Conservation (phyloP, 495 filamentous ascomycete genomes). For the Aspergillus panamensis region DNA sequence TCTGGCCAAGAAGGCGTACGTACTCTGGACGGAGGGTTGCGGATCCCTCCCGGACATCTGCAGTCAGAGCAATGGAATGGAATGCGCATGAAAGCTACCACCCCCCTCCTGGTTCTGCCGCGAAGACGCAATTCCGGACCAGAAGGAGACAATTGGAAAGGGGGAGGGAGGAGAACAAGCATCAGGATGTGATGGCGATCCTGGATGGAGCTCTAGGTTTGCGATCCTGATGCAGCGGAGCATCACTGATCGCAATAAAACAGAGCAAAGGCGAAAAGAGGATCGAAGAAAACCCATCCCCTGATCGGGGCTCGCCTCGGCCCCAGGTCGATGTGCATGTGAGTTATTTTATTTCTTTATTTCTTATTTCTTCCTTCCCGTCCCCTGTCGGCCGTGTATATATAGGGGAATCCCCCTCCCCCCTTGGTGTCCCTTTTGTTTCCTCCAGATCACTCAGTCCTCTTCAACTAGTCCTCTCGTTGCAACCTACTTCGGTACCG, state of each 20-base stretch:
- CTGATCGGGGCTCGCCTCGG: slow-evolving; percentile 21
- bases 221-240: background rate
- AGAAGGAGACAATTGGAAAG: background rate
- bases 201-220: background rate
- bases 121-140: background rate
- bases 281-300: background rate
- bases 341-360: slow-evolving; percentile 6
- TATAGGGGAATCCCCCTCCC: slow-evolving; percentile 11
- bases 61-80: background rate
- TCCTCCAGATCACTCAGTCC: background rate
- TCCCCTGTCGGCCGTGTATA: slow-evolving; percentile 11
- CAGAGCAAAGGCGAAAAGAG: no score
- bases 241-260: slow-evolving; percentile 6
- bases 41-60: background rate
- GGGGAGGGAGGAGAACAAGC: background rate
- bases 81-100: background rate
- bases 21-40: background rate
- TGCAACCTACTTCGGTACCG: slow-evolving; percentile 14
- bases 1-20: background rate
- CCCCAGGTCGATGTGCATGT: slow-evolving; percentile 16
- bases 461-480: slow-evolving; percentile 15
- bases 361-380: no score
- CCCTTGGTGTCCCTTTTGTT: background rate
- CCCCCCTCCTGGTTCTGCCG: background rate
- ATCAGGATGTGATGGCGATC: background rate